Evolutionary conservation across 140 eudicot genomes (phyloP), one percentile per base, ranked within the genome.

Genomic region (Flaveria floridana): DNA sequence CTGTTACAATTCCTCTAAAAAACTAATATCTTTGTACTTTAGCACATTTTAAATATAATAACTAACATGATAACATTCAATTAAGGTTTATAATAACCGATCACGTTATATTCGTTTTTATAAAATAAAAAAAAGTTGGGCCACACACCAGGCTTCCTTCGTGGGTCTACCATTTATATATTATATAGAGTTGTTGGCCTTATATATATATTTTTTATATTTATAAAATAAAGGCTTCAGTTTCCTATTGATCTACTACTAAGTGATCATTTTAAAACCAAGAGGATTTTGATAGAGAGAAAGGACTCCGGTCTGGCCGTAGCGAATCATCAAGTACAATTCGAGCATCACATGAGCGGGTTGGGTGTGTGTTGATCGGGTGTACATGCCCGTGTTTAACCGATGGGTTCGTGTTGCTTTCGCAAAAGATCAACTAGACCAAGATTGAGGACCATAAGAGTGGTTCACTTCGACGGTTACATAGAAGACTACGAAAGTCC

Each of bases 391-490:
- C 41, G 41, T 6, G 41, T 34, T 58, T 56, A 44, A 56, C 42
- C 51, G 76, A 75, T 75, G 73, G 81, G 47, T 26, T 39, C 25
- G 21, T 80, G 68, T 69, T 75, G 71, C 69, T 70, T 65, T 68
- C 23, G 18, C 50, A n/a, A 18, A 69, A 39, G 71, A 63, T 61
- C 81, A 59, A 39, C 67, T 2, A 12, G 41, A 75, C 58, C 62
- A 9, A 23, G 62, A 4, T 28, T 20, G 16, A 58, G 53, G 41
- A 61, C 73, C 77, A 61, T 75, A 30, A 37, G 77, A 59, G 84
- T 80, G 62, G 84, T 80, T 11, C 84, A 75, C 39, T 52, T 74
- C 11, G 80, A 75, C 51, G 84, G 84, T 20, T 48, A 34, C 39
- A 14, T 80, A 7, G 80, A 80, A 55, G 80, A 72, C 50, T 80